Conservation (phyloP, 1,284 basidiomycete genomes). For the Neonothopanus nambi region DNA sequence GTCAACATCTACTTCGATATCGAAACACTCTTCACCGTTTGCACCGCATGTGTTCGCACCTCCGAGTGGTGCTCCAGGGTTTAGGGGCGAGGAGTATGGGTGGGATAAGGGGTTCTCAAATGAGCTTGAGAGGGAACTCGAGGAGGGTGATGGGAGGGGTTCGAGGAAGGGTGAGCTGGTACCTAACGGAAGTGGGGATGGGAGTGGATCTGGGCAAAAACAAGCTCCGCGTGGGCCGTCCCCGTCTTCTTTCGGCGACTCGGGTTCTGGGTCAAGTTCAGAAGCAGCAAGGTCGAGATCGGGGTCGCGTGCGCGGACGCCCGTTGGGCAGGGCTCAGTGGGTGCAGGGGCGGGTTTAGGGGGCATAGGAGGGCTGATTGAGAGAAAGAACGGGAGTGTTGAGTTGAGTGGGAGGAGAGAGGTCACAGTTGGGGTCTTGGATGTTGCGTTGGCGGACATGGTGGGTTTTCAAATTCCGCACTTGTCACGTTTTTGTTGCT, state of each 20-base stretch:
- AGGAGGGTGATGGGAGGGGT: background rate
- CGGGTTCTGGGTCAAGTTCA: constrained; percentile 9
- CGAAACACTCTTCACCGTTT: constrained; percentile 48
- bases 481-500: too few relatives aligned
- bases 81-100: constrained; percentile 52
- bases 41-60: constrained; percentile 57
- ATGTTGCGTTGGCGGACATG: constrained; percentile 53
- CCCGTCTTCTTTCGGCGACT: constrained; percentile 12
- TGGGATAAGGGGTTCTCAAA: constrained; percentile 59
- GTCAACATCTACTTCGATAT: constrained; percentile 12
- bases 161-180: constrained; percentile 2
- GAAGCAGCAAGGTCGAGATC: too few relatives aligned
- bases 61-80: constrained; percentile 80
- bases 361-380: constrained; percentile 39
- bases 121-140: constrained; percentile 33
- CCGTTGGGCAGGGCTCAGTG: too few relatives aligned
- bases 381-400: constrained; percentile 46
- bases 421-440: constrained; percentile 58
- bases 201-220: background rate
- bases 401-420: constrained; percentile 53
- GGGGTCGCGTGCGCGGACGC: too few relatives aligned
- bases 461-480: constrained; percentile 49
- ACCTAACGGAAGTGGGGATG: constrained; percentile 15
- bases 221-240: too few relatives aligned
- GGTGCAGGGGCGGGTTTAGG: constrained; percentile 13